Percentiles rank a stretch among this genome's conserved stretches.
phyloP scores from a whole-genome alignment of 768 basidiomycete genomes.

The Tylopilus rubrobrunneus region DNA sequence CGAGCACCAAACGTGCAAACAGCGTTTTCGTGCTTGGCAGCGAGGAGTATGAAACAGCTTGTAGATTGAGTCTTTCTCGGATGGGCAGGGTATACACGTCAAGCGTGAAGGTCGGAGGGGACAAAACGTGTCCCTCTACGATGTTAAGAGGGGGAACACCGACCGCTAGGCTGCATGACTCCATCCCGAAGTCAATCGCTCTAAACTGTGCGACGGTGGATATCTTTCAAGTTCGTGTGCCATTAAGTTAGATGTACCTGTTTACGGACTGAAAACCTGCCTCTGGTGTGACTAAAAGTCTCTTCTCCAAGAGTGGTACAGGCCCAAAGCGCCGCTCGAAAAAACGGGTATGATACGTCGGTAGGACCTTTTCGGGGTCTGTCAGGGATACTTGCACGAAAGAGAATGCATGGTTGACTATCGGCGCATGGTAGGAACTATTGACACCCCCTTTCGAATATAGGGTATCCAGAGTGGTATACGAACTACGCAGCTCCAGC shows the following conservation, averaged over 20 bases:
- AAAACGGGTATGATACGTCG: not conserved
- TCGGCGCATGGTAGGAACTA: not conserved
- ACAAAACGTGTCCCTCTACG: not conserved
- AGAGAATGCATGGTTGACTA: not conserved
- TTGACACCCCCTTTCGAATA: not conserved
- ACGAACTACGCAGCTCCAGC: not conserved
- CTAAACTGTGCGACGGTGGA: slow-evolving; percentile 1
- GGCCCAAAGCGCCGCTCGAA: not conserved
- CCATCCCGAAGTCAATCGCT: slow-evolving; percentile 5
- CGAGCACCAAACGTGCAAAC: not conserved
- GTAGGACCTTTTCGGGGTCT: not conserved
- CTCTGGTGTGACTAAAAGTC: not conserved
- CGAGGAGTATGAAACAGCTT: not conserved
- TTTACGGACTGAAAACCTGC: not conserved
- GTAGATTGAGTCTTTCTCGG: not conserved
- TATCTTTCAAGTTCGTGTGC: not conserved
- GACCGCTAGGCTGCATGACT: not conserved
- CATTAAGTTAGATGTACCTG: not conserved
- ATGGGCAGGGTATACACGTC: not conserved
- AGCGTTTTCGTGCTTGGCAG: not conserved
- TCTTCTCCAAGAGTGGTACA: not conserved
- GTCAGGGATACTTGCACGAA: not conserved
- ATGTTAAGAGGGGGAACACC: not conserved
- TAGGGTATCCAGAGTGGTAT: not conserved
- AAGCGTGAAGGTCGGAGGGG: not conserved